A percentile compares a stretch with the other conserved stretches of the same genome.
Conservation (phyloP, 2,329 filamentous ascomycete genomes). For the Graphilbum fragrans region DNA sequence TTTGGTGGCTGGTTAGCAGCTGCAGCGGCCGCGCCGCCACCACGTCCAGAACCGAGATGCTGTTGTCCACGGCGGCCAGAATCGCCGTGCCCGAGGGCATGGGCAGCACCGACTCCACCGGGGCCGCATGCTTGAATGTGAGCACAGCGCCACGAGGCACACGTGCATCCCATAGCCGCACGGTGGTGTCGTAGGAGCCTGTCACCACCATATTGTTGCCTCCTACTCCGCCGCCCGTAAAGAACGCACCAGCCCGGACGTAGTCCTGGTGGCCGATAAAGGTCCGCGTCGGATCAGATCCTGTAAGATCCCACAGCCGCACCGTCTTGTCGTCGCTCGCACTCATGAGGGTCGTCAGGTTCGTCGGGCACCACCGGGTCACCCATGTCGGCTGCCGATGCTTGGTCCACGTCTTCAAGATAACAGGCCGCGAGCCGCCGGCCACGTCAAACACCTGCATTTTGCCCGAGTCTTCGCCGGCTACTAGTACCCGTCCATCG, state of each 20-base stretch:
- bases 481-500: conserved; percentile 80
- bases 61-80: conserved; percentile 71
- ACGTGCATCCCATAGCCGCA: conserved; percentile 85
- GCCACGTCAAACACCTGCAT: conserved; percentile 91
- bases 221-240: conserved; percentile 54
- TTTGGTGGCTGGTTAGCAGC: conserved; percentile 88
- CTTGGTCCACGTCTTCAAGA: conserved; percentile 88
- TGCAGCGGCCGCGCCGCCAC: conserved; percentile 81
- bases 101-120: conserved; percentile 79
- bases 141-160: conserved; percentile 59
- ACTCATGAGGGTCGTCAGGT: conserved; percentile 77
- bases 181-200: conserved; percentile 89
- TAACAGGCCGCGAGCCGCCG: conserved; percentile 56
- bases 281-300: conserved; percentile 59
- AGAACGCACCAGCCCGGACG: conserved; percentile 75
- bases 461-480: conserved; percentile 81
- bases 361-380: conserved; percentile 81
- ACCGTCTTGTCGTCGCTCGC: conserved; percentile 89
- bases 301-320: conserved; percentile 84
- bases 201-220: conserved; percentile 62
- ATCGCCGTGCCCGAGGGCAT: conserved; percentile 79
- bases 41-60: conserved; percentile 83
- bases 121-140: conserved; percentile 87
- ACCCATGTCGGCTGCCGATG: conserved; percentile 93
- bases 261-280: conserved; percentile 89